Conservation (phyloP, 441 rosid species). For the Populus tomentosa region DNA sequence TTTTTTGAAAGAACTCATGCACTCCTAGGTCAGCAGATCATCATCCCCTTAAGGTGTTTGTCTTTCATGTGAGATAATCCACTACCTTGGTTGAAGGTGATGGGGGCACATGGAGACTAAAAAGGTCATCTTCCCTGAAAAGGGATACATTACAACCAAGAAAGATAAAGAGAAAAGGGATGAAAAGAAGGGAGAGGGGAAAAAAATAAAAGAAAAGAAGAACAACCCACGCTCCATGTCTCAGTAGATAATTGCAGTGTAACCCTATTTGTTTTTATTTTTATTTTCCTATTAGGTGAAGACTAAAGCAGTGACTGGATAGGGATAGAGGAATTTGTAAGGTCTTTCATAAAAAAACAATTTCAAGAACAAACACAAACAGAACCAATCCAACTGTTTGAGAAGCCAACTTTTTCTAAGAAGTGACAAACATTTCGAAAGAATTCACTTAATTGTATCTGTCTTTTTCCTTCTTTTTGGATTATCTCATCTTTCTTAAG, state of each 20-base stretch:
- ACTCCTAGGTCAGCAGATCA: slow-evolving; percentile 6
- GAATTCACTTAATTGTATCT: slow-evolving; percentile 19
- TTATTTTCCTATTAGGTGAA: no score
- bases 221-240: slow-evolving; percentile 52
- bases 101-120: slow-evolving; percentile 49
- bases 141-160: slow-evolving; percentile 29
- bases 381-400: slow-evolving; percentile 1
- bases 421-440: slow-evolving; percentile 29
- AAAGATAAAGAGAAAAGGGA: slow-evolving; percentile 33
- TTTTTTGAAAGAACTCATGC: slow-evolving; percentile 5
- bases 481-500: slow-evolving; percentile 18
- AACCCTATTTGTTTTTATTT: no score
- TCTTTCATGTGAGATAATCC: slow-evolving; percentile 41
- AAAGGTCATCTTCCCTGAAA: slow-evolving; percentile 33
- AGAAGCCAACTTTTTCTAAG: slow-evolving; percentile 11
- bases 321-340: not conserved
- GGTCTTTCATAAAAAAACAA: slow-evolving; percentile 14
- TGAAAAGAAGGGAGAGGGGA: not conserved
- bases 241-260: not conserved
- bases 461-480: slow-evolving; percentile 31
- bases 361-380: slow-evolving; percentile 12
- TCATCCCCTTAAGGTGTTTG: slow-evolving; percentile 30
- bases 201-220: not conserved
- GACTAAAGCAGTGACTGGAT: no score
- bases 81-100: slow-evolving; percentile 30